Evolutionary conservation across 1,139 yeast species (phyloP), one percentile per base, ranked within the genome.

Genomic region (Yamadazyma atlantica): DNA sequence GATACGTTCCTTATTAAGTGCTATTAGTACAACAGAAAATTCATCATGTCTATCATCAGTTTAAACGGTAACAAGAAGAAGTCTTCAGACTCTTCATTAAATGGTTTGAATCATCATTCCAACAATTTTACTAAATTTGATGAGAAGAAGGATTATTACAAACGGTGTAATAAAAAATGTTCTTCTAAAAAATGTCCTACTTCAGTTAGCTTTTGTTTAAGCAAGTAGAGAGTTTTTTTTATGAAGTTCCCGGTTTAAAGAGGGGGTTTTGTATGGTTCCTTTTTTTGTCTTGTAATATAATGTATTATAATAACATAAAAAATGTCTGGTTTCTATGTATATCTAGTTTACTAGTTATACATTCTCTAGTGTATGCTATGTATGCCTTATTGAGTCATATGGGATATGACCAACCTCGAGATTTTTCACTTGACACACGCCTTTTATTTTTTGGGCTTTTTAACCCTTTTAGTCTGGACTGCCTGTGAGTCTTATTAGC

Each of bases 131-230:
- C 44, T 10, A 49, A 46, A 33, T 68, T 68, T 51, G 74, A 68
- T 46, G 74, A 68, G 44, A 68, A 68, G 59, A 65, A 69, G 51
- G 76, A 70, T 51, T 70, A 70, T 48, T 61, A 53, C 21, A 65
- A 64, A 44, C 59, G 76, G 43, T 70, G 75, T 53, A 50, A 49
- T 41, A 49, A 51, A 32, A 45, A 45, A 33, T 37, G 36, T 18
- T 36, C 44, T 26, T 43, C 44, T 24, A 53, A 53, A 35, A 48
- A 54, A 38, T 47, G 57, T 32, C 73, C 73, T 11, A 44, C 58
- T 28, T 47, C 68, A 13, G 65, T 67, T 13, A 59, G 66, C 31
- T 67, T 69, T 49, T 66, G 74, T 46, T 58, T 69, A 51, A 67
- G 70, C 34, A 65, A 65, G 48, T 55, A 57, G 30, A 44, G 43